Evolutionary conservation across 2,329 filamentous ascomycete species (phyloP), one percentile per base, ranked within the genome.

Genomic region (Orbilia brochopaga): DNA sequence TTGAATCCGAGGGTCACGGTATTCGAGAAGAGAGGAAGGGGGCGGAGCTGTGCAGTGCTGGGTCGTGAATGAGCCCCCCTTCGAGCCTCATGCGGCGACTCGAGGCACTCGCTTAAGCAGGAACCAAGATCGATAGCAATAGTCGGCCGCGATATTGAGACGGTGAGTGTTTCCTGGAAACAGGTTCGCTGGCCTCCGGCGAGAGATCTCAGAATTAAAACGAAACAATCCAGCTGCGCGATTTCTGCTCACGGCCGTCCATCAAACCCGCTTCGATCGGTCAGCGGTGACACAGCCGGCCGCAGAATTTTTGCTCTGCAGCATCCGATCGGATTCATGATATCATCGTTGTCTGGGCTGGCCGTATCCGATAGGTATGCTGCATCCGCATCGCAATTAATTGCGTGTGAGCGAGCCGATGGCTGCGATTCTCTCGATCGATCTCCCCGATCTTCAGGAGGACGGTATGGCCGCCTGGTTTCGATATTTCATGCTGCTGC

Each of bases 201-300:
- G 52, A 21, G 44, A 23, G 50, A 65, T 46, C 60, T 61, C 15
- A 61, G 65, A 72, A 57, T 61, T 15, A 61, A 72, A 72, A 57
- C 67, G 67, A 70, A 70, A 70, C 66, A 48, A n/a, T n/a, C n/a
- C n/a, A n/a, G 19, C 44, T 23, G 44, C 15, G 44, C 44, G 44
- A 19, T 23, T 23, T 48, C n/a, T n/a, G n/a, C n/a, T 48, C 44
- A 11, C 15, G 44, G 19, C 11, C 8, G 44, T 19, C 19, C 44
- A 48, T 48, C 44, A 48, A 48, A 48, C 19, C 6, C n/a, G 2
- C n/a, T 17, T 42, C n/a, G n/a, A n/a, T n/a, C n/a, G n/a, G 37
- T 42, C 37, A 42, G 37, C 37, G 15, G 5, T 42, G 37, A 42
- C 37, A 42, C 37, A 42, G 5, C 17, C n/a, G 8, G 27, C 27